A percentile compares a stretch with the other conserved stretches of the same genome.
These are phyloP conservation scores for Kalanchoe fedtschenkoi DNA, from an alignment of 164 flowering plant genomes.

Conservation along the genomic window DNA sequence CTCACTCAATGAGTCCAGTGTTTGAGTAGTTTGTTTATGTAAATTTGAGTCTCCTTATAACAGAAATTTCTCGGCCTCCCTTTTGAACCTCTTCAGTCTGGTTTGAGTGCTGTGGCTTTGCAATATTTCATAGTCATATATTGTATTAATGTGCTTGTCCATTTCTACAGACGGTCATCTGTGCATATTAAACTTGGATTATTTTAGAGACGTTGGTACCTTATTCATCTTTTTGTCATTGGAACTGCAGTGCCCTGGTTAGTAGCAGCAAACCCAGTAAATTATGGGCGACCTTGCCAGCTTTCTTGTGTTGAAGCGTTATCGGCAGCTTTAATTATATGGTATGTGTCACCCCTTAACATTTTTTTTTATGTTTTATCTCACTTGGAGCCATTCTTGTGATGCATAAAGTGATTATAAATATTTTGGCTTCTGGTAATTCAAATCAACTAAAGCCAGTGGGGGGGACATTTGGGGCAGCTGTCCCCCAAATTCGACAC, in stretches of 20 bases:
- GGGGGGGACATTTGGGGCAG: too few relatives aligned
- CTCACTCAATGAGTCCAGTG: neutral
- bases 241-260: slow-evolving; percentile 81
- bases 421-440: neutral
- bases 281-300: slow-evolving; percentile 94
- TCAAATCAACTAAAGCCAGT: neutral
- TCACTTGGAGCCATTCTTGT: neutral
- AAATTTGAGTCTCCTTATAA: neutral
- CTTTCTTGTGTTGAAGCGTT: slow-evolving; percentile 97
- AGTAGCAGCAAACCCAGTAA: slow-evolving; percentile 96
- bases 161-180: too few relatives aligned
- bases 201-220: too few relatives aligned
- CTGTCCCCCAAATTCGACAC: too few relatives aligned
- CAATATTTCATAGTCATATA: neutral
- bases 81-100: neutral
- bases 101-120: neutral
- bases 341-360: slow-evolving; percentile 29
- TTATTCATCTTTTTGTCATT: too few relatives aligned
- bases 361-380: neutral
- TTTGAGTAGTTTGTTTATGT: neutral
- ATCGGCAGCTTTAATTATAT: slow-evolving; percentile 83
- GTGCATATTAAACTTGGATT: too few relatives aligned
- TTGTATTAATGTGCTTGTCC: neutral
- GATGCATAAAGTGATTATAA: neutral
- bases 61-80: neutral